phyloP scores from a whole-genome alignment of 129 eudicot species.

The Saussurea involucrata region DNA sequence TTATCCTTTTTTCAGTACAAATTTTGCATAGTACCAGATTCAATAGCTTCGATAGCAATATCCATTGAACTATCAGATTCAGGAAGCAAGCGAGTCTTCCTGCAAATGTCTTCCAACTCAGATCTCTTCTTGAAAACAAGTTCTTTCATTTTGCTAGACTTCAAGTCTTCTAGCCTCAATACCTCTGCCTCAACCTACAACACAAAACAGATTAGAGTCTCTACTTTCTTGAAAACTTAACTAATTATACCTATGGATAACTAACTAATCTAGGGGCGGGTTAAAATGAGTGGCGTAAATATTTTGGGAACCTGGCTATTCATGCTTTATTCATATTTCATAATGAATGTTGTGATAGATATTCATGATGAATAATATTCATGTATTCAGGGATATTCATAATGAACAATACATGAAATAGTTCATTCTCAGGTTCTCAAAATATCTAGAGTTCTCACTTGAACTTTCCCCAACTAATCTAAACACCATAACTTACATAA shows the following conservation, averaged over 20 bases:
- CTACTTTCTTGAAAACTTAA: neutral
- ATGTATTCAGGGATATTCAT: neutral
- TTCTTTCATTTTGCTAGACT: slow-evolving; percentile 93
- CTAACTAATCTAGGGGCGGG: neutral
- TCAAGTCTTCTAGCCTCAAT: slow-evolving; percentile 69
- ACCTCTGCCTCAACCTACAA: slow-evolving; percentile 89
- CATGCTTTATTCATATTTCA: neutral
- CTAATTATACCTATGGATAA: neutral
- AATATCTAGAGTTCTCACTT: neutral
- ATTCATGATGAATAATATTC: neutral
- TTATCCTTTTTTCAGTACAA: neutral
- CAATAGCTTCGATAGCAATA: slow-evolving; percentile 40
- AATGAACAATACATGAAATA: neutral
- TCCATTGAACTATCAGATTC: slow-evolving; percentile 55
- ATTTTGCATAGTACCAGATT: slow-evolving; percentile 31
- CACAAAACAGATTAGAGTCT: neutral
- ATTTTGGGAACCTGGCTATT: neutral
- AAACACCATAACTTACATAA: slow-evolving; percentile 44
- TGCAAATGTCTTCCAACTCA: slow-evolving; percentile 77
- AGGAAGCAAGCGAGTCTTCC: slow-evolving; percentile 76
- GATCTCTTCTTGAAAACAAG: slow-evolving; percentile 80
- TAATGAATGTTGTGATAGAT: neutral
- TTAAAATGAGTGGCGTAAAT: neutral
- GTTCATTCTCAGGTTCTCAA: neutral
- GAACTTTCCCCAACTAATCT: neutral